Evolutionary conservation across 306 rosid genomes (phyloP).

Genomic region (Cucurbita moschata): DNA sequence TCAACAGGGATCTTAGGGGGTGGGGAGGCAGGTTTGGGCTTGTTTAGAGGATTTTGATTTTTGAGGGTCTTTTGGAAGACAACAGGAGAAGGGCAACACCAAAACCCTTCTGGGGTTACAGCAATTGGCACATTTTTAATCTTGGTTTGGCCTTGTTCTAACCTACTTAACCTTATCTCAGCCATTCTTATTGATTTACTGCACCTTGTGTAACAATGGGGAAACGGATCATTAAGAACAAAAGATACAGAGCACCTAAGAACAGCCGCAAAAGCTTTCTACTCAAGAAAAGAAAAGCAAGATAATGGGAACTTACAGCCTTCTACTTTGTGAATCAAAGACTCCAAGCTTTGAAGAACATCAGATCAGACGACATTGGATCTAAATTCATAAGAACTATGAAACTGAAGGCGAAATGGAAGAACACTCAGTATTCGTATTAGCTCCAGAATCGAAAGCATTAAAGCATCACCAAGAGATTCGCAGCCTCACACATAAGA

Average conservation of each 20-base stretch:
- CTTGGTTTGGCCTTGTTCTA: slow-evolving; percentile 67
- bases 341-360: neutral
- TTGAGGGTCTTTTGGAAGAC: slow-evolving; percentile 75
- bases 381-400: slow-evolving; percentile 7
- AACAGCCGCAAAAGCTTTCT: slow-evolving; percentile 5
- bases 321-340: neutral
- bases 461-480: neutral
- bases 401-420: neutral
- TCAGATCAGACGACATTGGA: slow-evolving; percentile 6
- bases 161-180: slow-evolving; percentile 45
- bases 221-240: neutral
- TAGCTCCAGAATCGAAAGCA: no score
- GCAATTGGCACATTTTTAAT: slow-evolving; percentile 81
- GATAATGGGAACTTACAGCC: neutral
- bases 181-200: slow-evolving; percentile 39
- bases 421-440: neutral
- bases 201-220: slow-evolving; percentile 8
- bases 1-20: slow-evolving; percentile 33
- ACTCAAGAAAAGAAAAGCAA: neutral
- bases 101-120: slow-evolving; percentile 86
- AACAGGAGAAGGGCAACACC: slow-evolving; percentile 95
- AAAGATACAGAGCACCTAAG: neutral
- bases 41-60: slow-evolving; percentile 54
- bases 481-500: slow-evolving; percentile 11
- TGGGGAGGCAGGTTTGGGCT: slow-evolving; percentile 58